Evolutionary conservation across 148 eudicot species (phyloP).

Genomic region (Vaccinium macrocarpon): DNA sequence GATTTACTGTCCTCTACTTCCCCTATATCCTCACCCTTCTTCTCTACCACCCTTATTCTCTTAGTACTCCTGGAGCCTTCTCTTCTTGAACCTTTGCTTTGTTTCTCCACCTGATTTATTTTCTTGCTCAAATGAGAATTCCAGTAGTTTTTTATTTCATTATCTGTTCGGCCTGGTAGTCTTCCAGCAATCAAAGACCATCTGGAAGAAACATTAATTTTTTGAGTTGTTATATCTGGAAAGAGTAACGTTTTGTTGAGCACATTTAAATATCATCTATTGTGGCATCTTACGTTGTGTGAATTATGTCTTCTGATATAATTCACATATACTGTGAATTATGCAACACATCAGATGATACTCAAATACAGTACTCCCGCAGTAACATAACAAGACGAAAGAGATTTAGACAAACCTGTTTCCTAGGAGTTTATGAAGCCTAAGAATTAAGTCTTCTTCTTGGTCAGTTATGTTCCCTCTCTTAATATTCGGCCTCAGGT

Average conservation of each 20-base stretch:
- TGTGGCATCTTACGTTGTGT: background rate
- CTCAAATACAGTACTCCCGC: background rate
- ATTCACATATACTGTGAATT: too few relatives aligned
- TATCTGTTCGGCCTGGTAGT: constrained; percentile 74
- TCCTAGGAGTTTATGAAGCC: constrained; percentile 80
- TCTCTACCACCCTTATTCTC: constrained; percentile 15
- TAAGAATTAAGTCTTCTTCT: constrained; percentile 65
- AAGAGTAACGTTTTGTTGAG: background rate
- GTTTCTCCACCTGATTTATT: constrained; percentile 24
- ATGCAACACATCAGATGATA: background rate
- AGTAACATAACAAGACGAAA: background rate
- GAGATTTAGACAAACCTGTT: constrained; percentile 41
- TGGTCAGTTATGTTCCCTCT: constrained; percentile 69
- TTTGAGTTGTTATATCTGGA: background rate
- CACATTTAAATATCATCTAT: background rate
- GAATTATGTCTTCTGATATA: background rate
- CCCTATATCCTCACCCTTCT: constrained; percentile 4
- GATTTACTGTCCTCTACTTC: constrained; percentile 19
- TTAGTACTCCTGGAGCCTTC: constrained; percentile 13
- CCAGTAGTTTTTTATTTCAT: constrained; percentile 79
- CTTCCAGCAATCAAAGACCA: constrained; percentile 73
- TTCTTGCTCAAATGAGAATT: constrained; percentile 86
- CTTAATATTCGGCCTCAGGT: constrained; percentile 69
- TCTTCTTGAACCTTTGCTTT: constrained; percentile 18
- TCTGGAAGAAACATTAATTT: constrained; percentile 20